Conservation (phyloP, 768 basidiomycete species). For the Pulveroboletus sp. region DNA sequence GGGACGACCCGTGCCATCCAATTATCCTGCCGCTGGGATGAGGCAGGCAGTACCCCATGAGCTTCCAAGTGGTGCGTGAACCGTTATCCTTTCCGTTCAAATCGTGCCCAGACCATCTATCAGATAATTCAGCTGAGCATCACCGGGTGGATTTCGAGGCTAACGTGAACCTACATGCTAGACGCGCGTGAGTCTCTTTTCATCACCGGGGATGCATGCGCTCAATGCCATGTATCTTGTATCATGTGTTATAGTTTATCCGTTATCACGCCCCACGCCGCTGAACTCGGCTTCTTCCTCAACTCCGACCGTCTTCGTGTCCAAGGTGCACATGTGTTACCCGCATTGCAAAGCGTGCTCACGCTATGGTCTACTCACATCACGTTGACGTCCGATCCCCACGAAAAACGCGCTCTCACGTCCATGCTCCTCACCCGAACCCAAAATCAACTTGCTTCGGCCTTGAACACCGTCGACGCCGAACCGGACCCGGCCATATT, state of each 20-base stretch:
- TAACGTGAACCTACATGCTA: not conserved
- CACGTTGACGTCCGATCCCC: constrained; percentile 32
- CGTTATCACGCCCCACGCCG: constrained; percentile 49
- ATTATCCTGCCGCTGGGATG: not conserved
- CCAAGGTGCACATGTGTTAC: constrained; percentile 38
- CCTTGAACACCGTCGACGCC: constrained; percentile 35
- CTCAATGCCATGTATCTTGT: not conserved
- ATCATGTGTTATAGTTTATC: constrained; percentile 15
- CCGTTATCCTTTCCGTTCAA: not conserved
- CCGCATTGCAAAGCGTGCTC: constrained; percentile 45
- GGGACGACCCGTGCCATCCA: not conserved
- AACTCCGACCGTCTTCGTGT: constrained; percentile 43
- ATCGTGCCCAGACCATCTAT: not conserved
- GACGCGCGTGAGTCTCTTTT: constrained; percentile 9
- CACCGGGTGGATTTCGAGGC: not conserved
- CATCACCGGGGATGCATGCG: not conserved
- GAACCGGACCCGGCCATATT: constrained; percentile 35
- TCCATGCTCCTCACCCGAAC: constrained; percentile 43
- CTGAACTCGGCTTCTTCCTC: constrained; percentile 67
- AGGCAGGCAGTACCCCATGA: not conserved
- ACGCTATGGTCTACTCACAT: constrained; percentile 53
- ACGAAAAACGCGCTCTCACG: constrained; percentile 3
- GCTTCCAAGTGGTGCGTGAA: constrained; percentile 1
- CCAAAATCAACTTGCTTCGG: constrained; percentile 43
- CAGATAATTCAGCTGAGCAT: not conserved